Evolutionary conservation across 2,329 filamentous ascomycete species (phyloP), one percentile per base, ranked within the genome.

Genomic region (Tolypocladium ovalisporum): DNA sequence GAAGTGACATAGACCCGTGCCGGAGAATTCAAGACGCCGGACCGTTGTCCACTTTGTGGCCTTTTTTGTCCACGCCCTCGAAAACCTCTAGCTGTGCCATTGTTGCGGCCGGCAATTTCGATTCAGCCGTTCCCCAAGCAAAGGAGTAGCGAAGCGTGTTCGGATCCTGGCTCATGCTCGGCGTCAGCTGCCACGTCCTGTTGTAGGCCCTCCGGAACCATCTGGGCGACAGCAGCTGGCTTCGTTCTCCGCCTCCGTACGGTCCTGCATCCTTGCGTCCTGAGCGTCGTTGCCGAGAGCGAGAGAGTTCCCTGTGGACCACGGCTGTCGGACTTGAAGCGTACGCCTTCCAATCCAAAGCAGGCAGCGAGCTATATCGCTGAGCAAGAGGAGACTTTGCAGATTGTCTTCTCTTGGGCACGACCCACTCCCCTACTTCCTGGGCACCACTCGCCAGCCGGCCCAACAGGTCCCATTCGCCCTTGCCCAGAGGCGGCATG

Each of bases 381-480:
- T 22, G 34, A 9, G 17, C 17, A 9, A n/a, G 17, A 17, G 60
- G 8, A 4, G 57, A 53, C 15, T 52, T 63, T 34, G 64, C 66
- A 52, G 60, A 55, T 24, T 59, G 57, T n/a, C 70, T 65, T 52
- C 70, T 63, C 24, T 61, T 27, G 17, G 77, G 76, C 1, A 77
- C 61, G 22, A 58, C 63, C 70, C 75, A 77, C 36, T 74, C 68
- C 4, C 60, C 59, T 24, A 59, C 54, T 53, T 64, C 63, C 12
- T 74, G 73, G 32, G 69, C 68, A 1, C 78, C 82, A 9, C 63
- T 60, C 3, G 74, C 74, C 39, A 86, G 62, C 29, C 69, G 67
- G n/a, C 68, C 68, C n/a, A 86, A 67, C 17, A 76, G 65, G 17
- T 84, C 73, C 82, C 82, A 86, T 64, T 86, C 81, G 22, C 72